Base-by-base conservation (phyloP, 495 filamentous ascomycete species). In the Annulohypoxylon stygium region DNA sequence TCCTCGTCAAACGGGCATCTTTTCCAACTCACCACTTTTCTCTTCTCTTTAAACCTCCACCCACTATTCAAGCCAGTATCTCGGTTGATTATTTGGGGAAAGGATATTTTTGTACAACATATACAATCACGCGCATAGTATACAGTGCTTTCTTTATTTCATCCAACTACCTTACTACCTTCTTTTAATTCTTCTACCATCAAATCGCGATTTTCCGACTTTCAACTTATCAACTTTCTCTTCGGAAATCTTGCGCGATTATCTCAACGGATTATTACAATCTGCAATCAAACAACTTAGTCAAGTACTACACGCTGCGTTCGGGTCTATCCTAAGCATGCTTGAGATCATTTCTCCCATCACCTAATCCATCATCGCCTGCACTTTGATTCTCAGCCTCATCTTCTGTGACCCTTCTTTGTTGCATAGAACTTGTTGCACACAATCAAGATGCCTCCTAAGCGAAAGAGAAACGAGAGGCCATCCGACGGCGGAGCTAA, bases 401-500 rank as follows among this genome's bases (percentile, higher is more conserved):
- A 57, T 66, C 60, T 73, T 78, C 72, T 58, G 75, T 73, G 77
- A 70, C 58, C 51, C 59, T 37, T 61, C 70, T 67, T 64, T 41
- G 16, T 68, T 50, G 50, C 67, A 23, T 65, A 60, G 61, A 70
- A 65, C 53, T 37, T 53, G 63, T 74, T 45, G 67, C 61, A 57
- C 50, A 12, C 23, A 59, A 60, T 12, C 76, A 84, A 64, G 67
- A 86, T 86, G 84, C 80, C 82, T 78, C 82, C 80, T 50, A 88
- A 88, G 81, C 81, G 87, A 69, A 88, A 88, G 81, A 83, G 86
- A 79, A 80, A 80, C 70, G 86, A 87, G 18, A 74, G 77, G 64
- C 78, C 79, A 30, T 78, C 77, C 55, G 87, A 88, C 41, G 69
- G 69, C 64, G 83, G 81, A 54, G 73, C 79, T 30, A 81, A 78